phyloP scores from a whole-genome alignment of 768 basidiomycete species.

The Pleurotus citrinopileatus region DNA sequence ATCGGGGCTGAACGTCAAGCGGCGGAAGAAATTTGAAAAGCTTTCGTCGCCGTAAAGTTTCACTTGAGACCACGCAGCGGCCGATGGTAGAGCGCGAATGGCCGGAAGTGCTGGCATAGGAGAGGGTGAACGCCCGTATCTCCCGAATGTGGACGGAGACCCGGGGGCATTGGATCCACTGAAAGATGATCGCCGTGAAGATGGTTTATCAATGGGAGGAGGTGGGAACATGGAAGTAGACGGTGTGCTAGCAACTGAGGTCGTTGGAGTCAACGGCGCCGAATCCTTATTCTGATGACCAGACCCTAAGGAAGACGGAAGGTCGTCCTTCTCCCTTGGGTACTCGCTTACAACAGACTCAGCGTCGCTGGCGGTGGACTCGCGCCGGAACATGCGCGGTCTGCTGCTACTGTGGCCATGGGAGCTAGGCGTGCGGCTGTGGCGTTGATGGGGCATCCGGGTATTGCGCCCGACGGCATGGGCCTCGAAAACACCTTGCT shows the following conservation, averaged over 20 bases:
- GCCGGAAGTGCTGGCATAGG: conserved; percentile 94
- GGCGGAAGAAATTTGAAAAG: conserved; percentile 92
- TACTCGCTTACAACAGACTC: conserved; percentile 60
- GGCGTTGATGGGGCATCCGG: conserved; percentile 61
- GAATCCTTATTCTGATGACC: conserved; percentile 29
- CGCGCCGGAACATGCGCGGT: conserved; percentile 61
- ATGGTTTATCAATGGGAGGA: conserved; percentile 56
- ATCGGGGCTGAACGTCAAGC: conserved; percentile 93
- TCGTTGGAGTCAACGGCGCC: conserved; percentile 59
- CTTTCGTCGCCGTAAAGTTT: conserved; percentile 95
- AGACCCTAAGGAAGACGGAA: conserved; percentile 20
- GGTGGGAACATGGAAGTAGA: conserved; percentile 65
- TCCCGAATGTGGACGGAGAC: conserved; percentile 60
- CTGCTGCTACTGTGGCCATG: conserved; percentile 41
- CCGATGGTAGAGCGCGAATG: conserved; percentile 69
- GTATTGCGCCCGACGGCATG: conserved; percentile 90
- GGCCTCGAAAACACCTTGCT: conserved; percentile 81
- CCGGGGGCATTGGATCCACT: conserved; percentile 80
- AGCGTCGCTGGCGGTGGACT: conserved; percentile 73
- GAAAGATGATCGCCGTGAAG: conserved; percentile 66
- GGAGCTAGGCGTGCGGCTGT: conserved; percentile 67
- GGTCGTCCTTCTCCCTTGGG: conserved; percentile 44
- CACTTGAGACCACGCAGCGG: conserved; percentile 57
- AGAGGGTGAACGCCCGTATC: conserved; percentile 81
- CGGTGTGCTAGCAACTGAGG: conserved; percentile 67